Evolutionary conservation across 345 rosid genomes (phyloP), one percentile per base, ranked within the genome.

Genomic region (Psidium friedrichsthalianum): DNA sequence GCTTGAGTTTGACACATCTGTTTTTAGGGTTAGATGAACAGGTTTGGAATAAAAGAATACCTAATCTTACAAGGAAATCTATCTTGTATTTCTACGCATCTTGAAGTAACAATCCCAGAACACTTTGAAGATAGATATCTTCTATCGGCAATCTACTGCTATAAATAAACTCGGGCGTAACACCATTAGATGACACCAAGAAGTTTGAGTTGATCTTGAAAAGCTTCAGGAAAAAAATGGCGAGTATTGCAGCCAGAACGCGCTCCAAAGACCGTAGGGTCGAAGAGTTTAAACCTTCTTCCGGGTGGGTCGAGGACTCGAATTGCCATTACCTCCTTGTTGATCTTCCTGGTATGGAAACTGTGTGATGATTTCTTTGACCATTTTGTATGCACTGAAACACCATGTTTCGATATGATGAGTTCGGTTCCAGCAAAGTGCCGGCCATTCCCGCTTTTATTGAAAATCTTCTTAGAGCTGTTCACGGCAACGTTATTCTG

Each of bases 321-420:
- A 42, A 86, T 25, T 82, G 57, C 88, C 88, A 89, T 87, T 87
- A 74, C 89, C 94, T 94, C 86, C 91, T 90, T 6, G 53, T 94
- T 27, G 89, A 91, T 89, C 93, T 94, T 85, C 96, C 94, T 3
- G 93, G 96, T 93, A 93, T 21, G 55, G 25, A 81, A 42, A 32
- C 78, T 16, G 18, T 18, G 15, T 32, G 9, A 32, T 21, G 42
- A 69, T 69, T 20, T 69, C 16, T 82, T 56, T 40, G 20, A 25
- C 6, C 25, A 52, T 64, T 29, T 69, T 27, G 27, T 58, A 55
- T 74, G 11, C 7, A n/a, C 53, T 76, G 32, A 21, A 64, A 32
- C 78, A 32, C 42, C 47, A 64, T 64, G 18, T 32, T 40, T 64
- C 44, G 6, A 64, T 16, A 18, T 32, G 47, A 64, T 32, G 78